phyloP scores from a whole-genome alignment of 2,329 filamentous ascomycete species.

The Trichoderma sp. region DNA sequence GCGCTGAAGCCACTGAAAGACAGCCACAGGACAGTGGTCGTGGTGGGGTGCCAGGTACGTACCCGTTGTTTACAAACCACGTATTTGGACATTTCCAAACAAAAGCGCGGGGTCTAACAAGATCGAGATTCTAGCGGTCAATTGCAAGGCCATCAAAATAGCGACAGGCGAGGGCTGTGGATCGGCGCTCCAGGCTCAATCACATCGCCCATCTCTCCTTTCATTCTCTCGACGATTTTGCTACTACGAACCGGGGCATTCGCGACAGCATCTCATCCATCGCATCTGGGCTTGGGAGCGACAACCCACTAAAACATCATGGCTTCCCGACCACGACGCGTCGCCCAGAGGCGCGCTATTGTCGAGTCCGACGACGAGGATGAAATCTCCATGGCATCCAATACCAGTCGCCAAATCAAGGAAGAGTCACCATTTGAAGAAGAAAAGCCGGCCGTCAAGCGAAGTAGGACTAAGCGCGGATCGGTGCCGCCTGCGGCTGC shows the following conservation, averaged over 20 bases:
- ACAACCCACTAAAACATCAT: conserved; percentile 33
- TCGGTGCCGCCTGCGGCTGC: conserved; percentile 33
- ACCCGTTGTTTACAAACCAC: conserved; percentile 44
- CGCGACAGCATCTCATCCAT: background rate
- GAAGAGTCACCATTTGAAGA: conserved; percentile 81
- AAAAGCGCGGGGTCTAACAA: conserved; percentile 30
- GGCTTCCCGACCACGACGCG: conserved; percentile 41
- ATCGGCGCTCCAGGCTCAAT: background rate
- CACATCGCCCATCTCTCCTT: background rate
- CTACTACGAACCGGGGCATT: background rate
- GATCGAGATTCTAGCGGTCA: conserved; percentile 6
- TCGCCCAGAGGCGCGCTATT: conserved; percentile 64
- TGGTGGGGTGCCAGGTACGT: conserved; percentile 15
- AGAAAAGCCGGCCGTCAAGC: conserved; percentile 56
- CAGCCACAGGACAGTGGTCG: background rate
- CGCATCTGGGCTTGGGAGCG: conserved; percentile 15
- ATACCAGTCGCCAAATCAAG: conserved; percentile 59
- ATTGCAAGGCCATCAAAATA: background rate
- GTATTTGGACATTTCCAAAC: conserved; percentile 44
- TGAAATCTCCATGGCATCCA: conserved; percentile 56
- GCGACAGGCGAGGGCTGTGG: background rate
- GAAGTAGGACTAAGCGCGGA: conserved; percentile 43
- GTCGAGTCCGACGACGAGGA: conserved; percentile 82
- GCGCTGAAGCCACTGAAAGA: background rate
- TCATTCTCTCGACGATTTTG: background rate